A percentile compares a stretch with the other conserved stretches of the same genome.
These are phyloP conservation scores for Tritrichomonas foetus DNA, from an alignment of 208 protist species.

Conservation along the genomic window DNA sequence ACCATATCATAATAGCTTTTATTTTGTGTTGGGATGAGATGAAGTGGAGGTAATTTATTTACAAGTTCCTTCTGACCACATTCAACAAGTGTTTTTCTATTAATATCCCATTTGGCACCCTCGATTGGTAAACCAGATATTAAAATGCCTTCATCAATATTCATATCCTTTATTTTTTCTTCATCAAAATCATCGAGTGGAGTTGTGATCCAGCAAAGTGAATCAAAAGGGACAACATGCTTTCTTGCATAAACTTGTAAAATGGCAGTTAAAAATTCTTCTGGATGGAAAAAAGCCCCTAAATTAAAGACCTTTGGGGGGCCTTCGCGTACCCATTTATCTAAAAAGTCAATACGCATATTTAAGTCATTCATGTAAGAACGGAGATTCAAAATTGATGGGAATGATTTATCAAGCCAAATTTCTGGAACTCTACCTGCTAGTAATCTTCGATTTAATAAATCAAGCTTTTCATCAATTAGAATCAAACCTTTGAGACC, in stretches of 20 bases:
- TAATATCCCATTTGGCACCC: slow-evolving; percentile 79
- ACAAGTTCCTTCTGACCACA: slow-evolving; percentile 89
- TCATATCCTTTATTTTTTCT: neutral
- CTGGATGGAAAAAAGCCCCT: slow-evolving; percentile 89
- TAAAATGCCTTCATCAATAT: slow-evolving; percentile 78
- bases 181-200: neutral
- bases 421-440: slow-evolving; percentile 72
- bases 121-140: slow-evolving; percentile 89
- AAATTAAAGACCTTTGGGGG: slow-evolving; percentile 69
- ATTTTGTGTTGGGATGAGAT: slow-evolving; percentile 79
- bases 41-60: slow-evolving; percentile 86
- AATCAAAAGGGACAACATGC: slow-evolving; percentile 88
- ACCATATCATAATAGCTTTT: neutral
- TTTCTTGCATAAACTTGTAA: slow-evolving; percentile 92
- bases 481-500: slow-evolving; percentile 71
- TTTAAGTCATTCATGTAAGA: slow-evolving; percentile 88
- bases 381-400: slow-evolving; percentile 79
- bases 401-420: slow-evolving; percentile 87
- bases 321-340: slow-evolving; percentile 66
- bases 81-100: slow-evolving; percentile 77
- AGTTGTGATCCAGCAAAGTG: neutral
- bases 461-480: slow-evolving; percentile 67
- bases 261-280: slow-evolving; percentile 95
- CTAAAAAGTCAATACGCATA: slow-evolving; percentile 78
- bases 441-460: slow-evolving; percentile 59